phyloP scores from a whole-genome alignment of 2,329 filamentous ascomycete genomes.

The Tolypocladium inflatum region DNA sequence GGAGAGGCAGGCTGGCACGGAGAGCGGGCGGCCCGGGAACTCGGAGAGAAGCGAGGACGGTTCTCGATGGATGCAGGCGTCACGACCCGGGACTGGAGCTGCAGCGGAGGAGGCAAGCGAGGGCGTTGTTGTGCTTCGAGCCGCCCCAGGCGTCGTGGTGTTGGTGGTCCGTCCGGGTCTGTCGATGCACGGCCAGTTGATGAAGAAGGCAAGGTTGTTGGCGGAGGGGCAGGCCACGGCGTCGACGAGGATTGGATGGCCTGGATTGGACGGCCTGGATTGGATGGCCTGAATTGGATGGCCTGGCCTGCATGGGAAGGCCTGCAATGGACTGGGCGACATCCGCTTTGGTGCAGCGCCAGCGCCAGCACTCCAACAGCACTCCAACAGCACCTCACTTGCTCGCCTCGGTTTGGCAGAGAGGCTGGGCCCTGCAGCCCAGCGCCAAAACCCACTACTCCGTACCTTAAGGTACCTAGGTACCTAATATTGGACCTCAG shows the following conservation, averaged over 20 bases:
- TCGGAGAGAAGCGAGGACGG: neutral
- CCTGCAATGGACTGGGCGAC: neutral
- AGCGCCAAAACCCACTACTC: neutral
- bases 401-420: neutral
- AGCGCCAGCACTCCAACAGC: neutral
- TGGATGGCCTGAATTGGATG: neutral
- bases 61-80: neutral
- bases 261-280: neutral
- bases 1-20: neutral
- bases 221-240: neutral
- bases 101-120: neutral
- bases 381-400: too few species aligned
- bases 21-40: neutral
- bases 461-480: too few species aligned
- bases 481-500: too few species aligned
- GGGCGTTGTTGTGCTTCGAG: neutral
- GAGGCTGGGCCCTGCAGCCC: neutral
- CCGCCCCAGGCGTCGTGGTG: neutral
- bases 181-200: neutral
- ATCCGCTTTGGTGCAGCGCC: neutral
- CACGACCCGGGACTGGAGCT: neutral
- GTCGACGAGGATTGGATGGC: neutral
- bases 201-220: neutral
- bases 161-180: neutral
- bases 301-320: too few species aligned